Conservation (phyloP, 441 rosid genomes). For the Sinapis alba region DNA sequence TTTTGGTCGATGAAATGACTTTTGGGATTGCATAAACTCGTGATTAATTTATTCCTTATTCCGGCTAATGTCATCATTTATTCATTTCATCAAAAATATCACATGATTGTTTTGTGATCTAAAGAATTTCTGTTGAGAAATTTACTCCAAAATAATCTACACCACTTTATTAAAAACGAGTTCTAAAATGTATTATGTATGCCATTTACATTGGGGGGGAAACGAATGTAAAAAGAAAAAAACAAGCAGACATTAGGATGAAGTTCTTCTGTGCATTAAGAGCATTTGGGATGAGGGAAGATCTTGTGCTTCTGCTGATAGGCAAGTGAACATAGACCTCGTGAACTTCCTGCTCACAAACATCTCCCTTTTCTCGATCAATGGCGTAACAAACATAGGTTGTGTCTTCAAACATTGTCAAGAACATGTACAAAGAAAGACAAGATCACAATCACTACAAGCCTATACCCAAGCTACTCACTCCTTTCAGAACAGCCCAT, state of each 20-base stretch:
- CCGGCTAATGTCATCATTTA: not conserved
- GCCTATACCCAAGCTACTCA: conserved; percentile 63
- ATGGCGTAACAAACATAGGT: conserved; percentile 71
- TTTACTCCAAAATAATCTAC: not conserved
- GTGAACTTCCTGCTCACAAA: conserved; percentile 74
- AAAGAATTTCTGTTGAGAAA: not conserved
- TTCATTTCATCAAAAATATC: not conserved
- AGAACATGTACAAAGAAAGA: conserved; percentile 69
- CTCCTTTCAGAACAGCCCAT: conserved; percentile 70
- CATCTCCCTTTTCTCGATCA: conserved; percentile 79
- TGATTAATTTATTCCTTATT: not conserved
- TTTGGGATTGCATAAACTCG: not conserved
- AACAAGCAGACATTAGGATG: conserved; percentile 21
- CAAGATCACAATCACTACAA: conserved; percentile 52
- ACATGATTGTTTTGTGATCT: not conserved
- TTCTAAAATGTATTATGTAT: not conserved
- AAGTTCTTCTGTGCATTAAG: conserved; percentile 29
- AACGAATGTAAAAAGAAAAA: conserved; percentile 22
- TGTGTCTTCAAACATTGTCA: conserved; percentile 77
- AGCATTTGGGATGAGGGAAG: conserved; percentile 40
- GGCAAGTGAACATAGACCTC: conserved; percentile 79
- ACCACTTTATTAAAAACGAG: not conserved
- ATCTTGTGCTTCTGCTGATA: conserved; percentile 58
- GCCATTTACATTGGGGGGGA: conserved; percentile 34
- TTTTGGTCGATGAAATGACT: not conserved